A percentile compares a stretch with the other conserved stretches of the same genome.
phyloP scores from a whole-genome alignment of 805 yeast genomes.

The Cyberlindnera amylophila region DNA sequence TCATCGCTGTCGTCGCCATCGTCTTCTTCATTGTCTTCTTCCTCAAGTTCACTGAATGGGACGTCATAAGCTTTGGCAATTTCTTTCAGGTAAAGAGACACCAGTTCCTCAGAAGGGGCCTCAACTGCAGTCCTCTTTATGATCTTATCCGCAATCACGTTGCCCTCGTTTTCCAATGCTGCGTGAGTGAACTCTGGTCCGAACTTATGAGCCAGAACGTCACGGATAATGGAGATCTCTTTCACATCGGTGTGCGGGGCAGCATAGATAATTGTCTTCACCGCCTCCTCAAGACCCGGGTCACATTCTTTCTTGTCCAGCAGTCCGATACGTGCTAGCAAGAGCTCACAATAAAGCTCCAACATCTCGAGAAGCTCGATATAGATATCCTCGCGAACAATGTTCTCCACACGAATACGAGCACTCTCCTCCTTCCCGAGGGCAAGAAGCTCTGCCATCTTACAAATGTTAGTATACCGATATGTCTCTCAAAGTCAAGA shows the following conservation, averaged over 20 bases:
- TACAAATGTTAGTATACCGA: too few species aligned
- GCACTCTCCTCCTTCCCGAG: conserved; percentile 81
- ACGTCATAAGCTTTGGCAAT: conserved; percentile 78
- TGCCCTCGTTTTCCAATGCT: conserved; percentile 49
- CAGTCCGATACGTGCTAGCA: conserved; percentile 69
- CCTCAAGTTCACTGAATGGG: conserved; percentile 57
- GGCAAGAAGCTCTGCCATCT: conserved; percentile 63
- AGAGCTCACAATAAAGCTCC: conserved; percentile 78
- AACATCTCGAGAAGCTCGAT: conserved; percentile 74
- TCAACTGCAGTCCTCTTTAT: conserved; percentile 56
- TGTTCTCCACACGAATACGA: conserved; percentile 74
- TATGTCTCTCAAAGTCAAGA: too few species aligned
- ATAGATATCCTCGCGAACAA: conserved; percentile 77
- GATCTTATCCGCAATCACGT: conserved; percentile 65
- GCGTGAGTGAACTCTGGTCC: conserved; percentile 56
- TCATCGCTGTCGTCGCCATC: conserved; percentile 31
- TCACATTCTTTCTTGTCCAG: conserved; percentile 37
- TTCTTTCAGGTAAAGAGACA: conserved; percentile 67
- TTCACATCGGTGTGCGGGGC: conserved; percentile 73
- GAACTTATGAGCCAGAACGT: conserved; percentile 55
- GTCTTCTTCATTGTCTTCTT: conserved; percentile 19
- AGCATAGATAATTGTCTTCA: conserved; percentile 61
- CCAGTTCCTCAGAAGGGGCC: conserved; percentile 65
- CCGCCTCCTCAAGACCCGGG: conserved; percentile 53
- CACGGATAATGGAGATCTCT: conserved; percentile 60